Evolutionary conservation across 2,329 filamentous ascomycete genomes (phyloP), one percentile per base, ranked within the genome.

Genomic region (Curvularia spicifera): DNA sequence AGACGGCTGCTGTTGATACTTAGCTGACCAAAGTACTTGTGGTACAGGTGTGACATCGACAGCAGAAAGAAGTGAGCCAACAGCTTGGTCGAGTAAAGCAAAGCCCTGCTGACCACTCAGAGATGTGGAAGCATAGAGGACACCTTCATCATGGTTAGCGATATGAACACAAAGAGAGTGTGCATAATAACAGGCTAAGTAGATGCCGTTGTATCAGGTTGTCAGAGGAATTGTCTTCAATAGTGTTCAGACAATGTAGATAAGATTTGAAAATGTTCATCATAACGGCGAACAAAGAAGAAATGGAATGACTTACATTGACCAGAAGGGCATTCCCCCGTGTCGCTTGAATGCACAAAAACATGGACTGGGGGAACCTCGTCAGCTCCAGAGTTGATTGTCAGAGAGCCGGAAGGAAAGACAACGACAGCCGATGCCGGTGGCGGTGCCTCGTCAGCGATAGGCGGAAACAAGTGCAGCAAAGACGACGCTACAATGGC

Each of bases 171-270:
- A 18, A 42, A 46, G n/a, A 58, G 31, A 12, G 45, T 51, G 29
- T 9, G 22, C 10, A 13, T n/a, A 28, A 50, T 55, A 52, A 55
- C 7, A 52, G 37, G 43, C 29, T 48, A 49, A 51, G 28, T 24
- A 20, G 40, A 44, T 47, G 65, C 77, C 82, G 79, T 80, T 80
- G 71, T 54, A 87, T 96, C 92, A 96, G 92, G 81, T 89, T 91
- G 88, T 94, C 89, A 94, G 90, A 93, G 87, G 83, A 63, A 61
- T 77, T 83, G 85, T 95, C 93, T 88, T 96, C 93, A 96, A 89
- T 85, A 84, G 78, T 81, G 81, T 90, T 96, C 94, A 93, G 94
- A 91, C 93, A 98, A 98, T 97, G 94, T 98, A 97, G 94, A 97
- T 98, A 98, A 98, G 93, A 93, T 91, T 95, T 96, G 85, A 79